phyloP scores from a whole-genome alignment of 2,329 filamentous ascomycete species.

The Colletotrichum sublineola region DNA sequence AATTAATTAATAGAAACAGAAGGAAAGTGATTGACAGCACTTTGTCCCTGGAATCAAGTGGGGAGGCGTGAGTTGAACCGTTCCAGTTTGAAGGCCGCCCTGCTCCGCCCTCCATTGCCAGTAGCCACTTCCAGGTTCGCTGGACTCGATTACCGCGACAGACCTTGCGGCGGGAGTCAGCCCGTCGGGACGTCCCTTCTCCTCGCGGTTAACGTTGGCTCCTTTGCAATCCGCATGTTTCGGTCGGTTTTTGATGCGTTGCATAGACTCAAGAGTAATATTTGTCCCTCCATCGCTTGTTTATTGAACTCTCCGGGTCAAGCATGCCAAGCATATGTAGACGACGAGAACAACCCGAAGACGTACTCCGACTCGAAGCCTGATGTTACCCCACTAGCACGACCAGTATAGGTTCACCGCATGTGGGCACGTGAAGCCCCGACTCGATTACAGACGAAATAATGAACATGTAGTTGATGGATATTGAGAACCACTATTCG shows the following conservation, averaged over 20 bases:
- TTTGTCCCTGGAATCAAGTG: slow-evolving; percentile 24
- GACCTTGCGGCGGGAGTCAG: slow-evolving; percentile 13
- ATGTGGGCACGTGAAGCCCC: not conserved
- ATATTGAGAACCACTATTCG: slow-evolving; percentile 28
- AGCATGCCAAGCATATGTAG: not conserved
- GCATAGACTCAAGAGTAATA: not conserved
- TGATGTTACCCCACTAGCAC: not conserved
- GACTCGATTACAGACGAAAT: not conserved
- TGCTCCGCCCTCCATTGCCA: not conserved
- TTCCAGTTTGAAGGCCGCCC: slow-evolving; percentile 25
- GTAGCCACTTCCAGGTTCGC: slow-evolving; percentile 16
- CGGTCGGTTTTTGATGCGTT: not conserved
- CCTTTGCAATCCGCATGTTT: not conserved
- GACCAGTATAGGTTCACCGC: slow-evolving; percentile 3
- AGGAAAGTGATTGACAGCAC: slow-evolving; percentile 18
- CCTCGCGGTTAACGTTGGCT: not conserved
- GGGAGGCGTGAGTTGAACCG: slow-evolving; percentile 27
- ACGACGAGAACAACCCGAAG: not conserved
- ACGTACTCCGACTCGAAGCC: not conserved
- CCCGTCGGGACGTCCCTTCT: slow-evolving; percentile 22
- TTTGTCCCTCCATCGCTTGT: not conserved
- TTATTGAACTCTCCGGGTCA: not conserved
- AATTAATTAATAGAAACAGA: not conserved
- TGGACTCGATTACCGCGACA: slow-evolving; percentile 4
- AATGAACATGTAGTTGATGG: too few relatives aligned